Evolutionary conservation across 139 green algal species (phyloP), one percentile per base, ranked within the genome.

Genomic region (Tetraselmis striata): DNA sequence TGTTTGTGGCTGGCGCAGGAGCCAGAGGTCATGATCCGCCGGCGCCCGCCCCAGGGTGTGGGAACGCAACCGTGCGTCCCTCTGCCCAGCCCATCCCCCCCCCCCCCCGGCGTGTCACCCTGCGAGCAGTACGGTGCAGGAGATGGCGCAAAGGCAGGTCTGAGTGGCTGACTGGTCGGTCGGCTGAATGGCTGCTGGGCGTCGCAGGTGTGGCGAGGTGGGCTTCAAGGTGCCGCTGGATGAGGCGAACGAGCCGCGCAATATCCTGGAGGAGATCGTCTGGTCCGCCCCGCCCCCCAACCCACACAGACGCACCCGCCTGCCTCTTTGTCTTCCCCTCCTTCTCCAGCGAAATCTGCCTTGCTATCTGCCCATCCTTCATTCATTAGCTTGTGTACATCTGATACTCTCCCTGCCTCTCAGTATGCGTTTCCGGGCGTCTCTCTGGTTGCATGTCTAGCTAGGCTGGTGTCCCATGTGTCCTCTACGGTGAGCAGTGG

Each of bases 261-360:
- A 99, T 87, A 99, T 99, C 77, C 87, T 99, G 80, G 97, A 99
- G 85, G 97, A 99, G 86, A 99, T 99, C 80, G 95, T 99, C 23
- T 99, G 97, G 96, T 93, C 78, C 45, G 81, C 26, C 11, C 45
- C 5, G 18, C 5, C 45, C 45, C 45, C n/a, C n/a, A n/a, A n/a
- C n/a, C n/a, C n/a, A n/a, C n/a, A n/a, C n/a, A n/a, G n/a, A n/a
- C n/a, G n/a, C n/a, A n/a, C n/a, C n/a, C n/a, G n/a, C n/a, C n/a
- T n/a, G n/a, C n/a, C n/a, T n/a, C n/a, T n/a, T n/a, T n/a, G n/a
- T n/a, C n/a, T n/a, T n/a, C n/a, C n/a, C n/a, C n/a, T n/a, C n/a
- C n/a, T n/a, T n/a, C n/a, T n/a, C n/a, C n/a, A n/a, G n/a, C n/a
- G n/a, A n/a, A n/a, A n/a, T n/a, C n/a, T n/a, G n/a, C n/a, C n/a